Conservation (phyloP, 2,329 filamentous ascomycete genomes). For the Cytospora piceae region DNA sequence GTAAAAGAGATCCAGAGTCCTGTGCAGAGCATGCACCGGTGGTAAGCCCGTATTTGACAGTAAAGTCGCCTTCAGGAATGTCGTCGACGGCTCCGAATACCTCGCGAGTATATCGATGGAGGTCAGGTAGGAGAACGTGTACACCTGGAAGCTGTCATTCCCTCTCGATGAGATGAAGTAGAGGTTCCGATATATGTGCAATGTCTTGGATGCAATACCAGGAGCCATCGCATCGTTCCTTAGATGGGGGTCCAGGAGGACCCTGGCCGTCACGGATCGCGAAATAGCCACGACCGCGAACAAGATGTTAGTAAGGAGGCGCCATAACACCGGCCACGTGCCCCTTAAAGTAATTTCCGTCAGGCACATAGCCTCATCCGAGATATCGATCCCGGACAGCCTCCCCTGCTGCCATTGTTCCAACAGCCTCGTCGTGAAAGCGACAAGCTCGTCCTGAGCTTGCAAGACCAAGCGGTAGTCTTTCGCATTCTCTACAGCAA, state of each 20-base stretch:
- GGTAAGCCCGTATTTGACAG: slow-evolving; percentile 54
- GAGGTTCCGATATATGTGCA: slow-evolving; percentile 75
- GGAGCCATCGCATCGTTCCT: slow-evolving; percentile 56
- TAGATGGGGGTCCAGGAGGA: slow-evolving; percentile 55
- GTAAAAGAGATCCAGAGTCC: slow-evolving; percentile 83
- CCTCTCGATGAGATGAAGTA: slow-evolving; percentile 82
- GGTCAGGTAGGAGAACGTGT: slow-evolving; percentile 80
- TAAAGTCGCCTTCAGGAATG: slow-evolving; percentile 68
- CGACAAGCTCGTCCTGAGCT: slow-evolving; percentile 62
- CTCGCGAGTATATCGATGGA: slow-evolving; percentile 79
- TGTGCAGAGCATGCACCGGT: slow-evolving; percentile 67
- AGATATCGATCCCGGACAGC: slow-evolving; percentile 71
- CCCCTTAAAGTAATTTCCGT: slow-evolving; percentile 66
- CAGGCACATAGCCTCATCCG: slow-evolving; percentile 66
- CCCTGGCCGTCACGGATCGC: slow-evolving; percentile 72
- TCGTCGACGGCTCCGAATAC: slow-evolving; percentile 67
- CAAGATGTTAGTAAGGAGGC: slow-evolving; percentile 72
- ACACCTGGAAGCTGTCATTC: slow-evolving; percentile 77
- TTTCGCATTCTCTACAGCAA: slow-evolving; percentile 59
- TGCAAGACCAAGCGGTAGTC: slow-evolving; percentile 34
- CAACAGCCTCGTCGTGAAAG: slow-evolving; percentile 68
- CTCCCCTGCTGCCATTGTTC: slow-evolving; percentile 76
- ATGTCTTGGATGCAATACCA: slow-evolving; percentile 68
- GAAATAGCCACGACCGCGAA: slow-evolving; percentile 76
- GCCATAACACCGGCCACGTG: slow-evolving; percentile 75